A percentile compares a stretch with the other conserved stretches of the same genome.
These are phyloP conservation scores for Cucurbita ficifolia DNA, from an alignment of 306 rosid genomes.

Conservation along the genomic window DNA sequence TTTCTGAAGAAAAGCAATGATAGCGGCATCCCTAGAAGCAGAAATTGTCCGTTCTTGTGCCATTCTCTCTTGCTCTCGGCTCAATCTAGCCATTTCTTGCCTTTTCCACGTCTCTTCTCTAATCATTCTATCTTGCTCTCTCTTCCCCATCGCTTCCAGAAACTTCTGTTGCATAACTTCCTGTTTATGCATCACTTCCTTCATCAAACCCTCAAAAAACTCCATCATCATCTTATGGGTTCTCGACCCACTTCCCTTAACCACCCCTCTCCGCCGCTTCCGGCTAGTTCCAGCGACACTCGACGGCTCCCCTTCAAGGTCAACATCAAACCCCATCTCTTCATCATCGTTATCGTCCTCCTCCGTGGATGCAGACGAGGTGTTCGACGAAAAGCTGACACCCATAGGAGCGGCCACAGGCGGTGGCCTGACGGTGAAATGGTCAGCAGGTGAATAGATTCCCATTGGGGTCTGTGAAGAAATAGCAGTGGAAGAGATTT, in stretches of 20 bases:
- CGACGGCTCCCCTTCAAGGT: conserved; percentile 6
- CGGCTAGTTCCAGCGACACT: conserved; percentile 15
- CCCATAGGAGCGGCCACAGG: not conserved
- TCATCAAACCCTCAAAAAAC: conserved; percentile 32
- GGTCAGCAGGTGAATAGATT: not conserved
- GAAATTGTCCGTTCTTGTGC: conserved; percentile 26
- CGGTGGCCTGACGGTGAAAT: conserved; percentile 2
- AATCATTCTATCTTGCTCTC: conserved; percentile 27
- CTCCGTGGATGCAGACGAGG: conserved; percentile 20
- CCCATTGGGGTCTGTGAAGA: not conserved
- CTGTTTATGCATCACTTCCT: conserved; percentile 33
- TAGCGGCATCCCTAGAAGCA: conserved; percentile 30
- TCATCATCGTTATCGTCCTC: conserved; percentile 13
- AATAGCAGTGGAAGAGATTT: not conserved
- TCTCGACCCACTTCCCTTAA: not conserved
- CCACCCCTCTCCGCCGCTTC: conserved; percentile 15
- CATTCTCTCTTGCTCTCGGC: conserved; percentile 22
- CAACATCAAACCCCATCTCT: conserved; percentile 7
- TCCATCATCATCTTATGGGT: conserved; percentile 25
- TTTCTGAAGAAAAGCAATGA: conserved; percentile 29
- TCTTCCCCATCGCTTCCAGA: conserved; percentile 28
- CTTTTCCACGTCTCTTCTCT: conserved; percentile 37
- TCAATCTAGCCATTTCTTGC: conserved; percentile 26
- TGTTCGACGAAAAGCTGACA: conserved; percentile 24
- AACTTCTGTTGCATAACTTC: conserved; percentile 34